Percentiles rank a stretch among this genome's conserved stretches.
Evolutionary conservation across 1,139 yeast species (phyloP).

Genomic region (Protomyces inundatus): DNA sequence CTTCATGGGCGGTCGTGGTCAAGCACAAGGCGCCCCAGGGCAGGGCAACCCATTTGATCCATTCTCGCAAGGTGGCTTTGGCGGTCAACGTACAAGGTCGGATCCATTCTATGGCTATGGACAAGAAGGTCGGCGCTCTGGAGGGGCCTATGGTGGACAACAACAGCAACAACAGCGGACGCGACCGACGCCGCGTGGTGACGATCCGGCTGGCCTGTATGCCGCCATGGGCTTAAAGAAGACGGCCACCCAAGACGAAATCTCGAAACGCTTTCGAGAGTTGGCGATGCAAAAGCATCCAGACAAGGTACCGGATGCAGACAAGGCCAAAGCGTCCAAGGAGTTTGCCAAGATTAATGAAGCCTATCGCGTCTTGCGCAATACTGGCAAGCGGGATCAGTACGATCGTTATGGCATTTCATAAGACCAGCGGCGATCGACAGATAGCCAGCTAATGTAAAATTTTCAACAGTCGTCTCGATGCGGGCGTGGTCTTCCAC

Average conservation of each 20-base stretch:
- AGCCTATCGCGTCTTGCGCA: constrained; percentile 57
- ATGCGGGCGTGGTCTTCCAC: too few species aligned
- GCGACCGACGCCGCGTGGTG: not conserved
- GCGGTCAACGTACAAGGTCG: constrained; percentile 6
- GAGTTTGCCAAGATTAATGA: constrained; percentile 66
- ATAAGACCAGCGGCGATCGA: not conserved
- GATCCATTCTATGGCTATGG: constrained; percentile 23
- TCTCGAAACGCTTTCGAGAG: constrained; percentile 67
- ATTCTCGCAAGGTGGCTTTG: constrained; percentile 6
- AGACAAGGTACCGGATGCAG: constrained; percentile 54
- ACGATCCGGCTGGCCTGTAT: constrained; percentile 47
- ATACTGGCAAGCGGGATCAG: constrained; percentile 15
- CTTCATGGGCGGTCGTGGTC: constrained; percentile 11
- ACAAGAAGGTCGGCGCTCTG: constrained; percentile 2
- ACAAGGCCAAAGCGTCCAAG: constrained; percentile 43
- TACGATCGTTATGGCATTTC: constrained; percentile 19
- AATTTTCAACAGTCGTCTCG: too few species aligned
- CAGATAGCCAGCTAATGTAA: too few species aligned
- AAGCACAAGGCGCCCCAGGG: not conserved
- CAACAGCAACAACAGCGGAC: constrained; percentile 1
- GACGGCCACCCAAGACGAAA: constrained; percentile 48
- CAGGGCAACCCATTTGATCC: constrained; percentile 8
- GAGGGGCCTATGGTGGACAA: not conserved
- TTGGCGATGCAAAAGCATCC: constrained; percentile 71
- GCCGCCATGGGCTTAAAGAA: constrained; percentile 73